Conservation (phyloP, 192 early-diverging fungal species). For the Coemansia sp. region DNA sequence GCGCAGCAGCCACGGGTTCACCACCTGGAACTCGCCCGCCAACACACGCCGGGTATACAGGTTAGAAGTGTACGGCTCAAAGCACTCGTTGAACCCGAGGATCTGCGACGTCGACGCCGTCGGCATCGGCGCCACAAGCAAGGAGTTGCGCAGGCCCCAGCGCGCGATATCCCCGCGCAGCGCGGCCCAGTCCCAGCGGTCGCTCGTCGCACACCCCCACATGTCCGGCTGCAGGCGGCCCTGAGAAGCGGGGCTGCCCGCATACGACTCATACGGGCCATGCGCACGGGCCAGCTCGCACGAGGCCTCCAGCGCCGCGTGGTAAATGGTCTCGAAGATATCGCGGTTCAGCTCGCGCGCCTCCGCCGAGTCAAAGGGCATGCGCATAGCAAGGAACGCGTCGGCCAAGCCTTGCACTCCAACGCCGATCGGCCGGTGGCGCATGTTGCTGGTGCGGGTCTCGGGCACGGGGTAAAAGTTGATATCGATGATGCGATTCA, state of each 20-base stretch:
- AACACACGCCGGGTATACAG: slow-evolving; percentile 95
- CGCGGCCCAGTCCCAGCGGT: slow-evolving; percentile 87
- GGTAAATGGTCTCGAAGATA: slow-evolving; percentile 98
- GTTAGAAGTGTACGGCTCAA: slow-evolving; percentile 90
- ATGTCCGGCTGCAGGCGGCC: slow-evolving; percentile 92
- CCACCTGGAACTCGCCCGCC: slow-evolving; percentile 97
- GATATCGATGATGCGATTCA: slow-evolving; percentile 96
- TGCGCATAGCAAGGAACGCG: slow-evolving; percentile 91
- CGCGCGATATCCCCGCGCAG: slow-evolving; percentile 76
- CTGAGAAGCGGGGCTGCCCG: slow-evolving; percentile 83
- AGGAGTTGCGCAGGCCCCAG: slow-evolving; percentile 88
- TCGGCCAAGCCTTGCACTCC: slow-evolving; percentile 98
- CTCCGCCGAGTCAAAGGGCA: slow-evolving; percentile 87
- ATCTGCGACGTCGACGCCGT: slow-evolving; percentile 97
- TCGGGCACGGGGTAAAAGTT: slow-evolving; percentile 96
- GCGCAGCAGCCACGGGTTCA: slow-evolving; percentile 93
- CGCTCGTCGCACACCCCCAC: slow-evolving; percentile 80
- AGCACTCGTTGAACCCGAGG: slow-evolving; percentile 97
- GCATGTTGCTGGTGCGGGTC: slow-evolving; percentile 85
- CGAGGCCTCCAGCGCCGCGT: slow-evolving; percentile 87
- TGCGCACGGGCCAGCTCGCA: slow-evolving; percentile 79
- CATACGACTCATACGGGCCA: slow-evolving; percentile 86
- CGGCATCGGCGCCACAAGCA: slow-evolving; percentile 96
- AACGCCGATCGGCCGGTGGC: slow-evolving; percentile 95
- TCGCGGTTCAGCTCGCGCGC: slow-evolving; percentile 79